Evolutionary conservation across 148 eudicot genomes (phyloP), one percentile per base, ranked within the genome.

Genomic region (Vaccinium macrocarpon): DNA sequence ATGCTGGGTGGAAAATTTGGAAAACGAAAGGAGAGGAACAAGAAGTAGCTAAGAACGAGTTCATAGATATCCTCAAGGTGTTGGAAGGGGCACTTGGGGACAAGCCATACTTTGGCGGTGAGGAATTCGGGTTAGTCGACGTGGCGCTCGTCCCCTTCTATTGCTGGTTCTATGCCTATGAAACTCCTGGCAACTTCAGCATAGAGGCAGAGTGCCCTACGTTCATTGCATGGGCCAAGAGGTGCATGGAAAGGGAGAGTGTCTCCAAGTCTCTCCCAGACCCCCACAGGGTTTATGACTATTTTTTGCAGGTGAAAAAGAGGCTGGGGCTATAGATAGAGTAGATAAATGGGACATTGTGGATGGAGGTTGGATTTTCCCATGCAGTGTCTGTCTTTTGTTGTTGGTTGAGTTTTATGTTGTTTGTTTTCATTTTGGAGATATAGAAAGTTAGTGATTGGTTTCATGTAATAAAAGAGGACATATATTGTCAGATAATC

Each of bases 191-290:
- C 38, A 42, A 86, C 23, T 87, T 89, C 81, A 88, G 82, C 72
- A 76, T 88, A 12, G 90, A 85, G 55, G 81, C 74, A 8, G 90
- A 90, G 81, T 92, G 94, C 50, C 92, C 90, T 0, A 88, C 79
- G 48, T 84, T 92, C 14, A 59, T 88, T 29, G 86, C 87, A 0
- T 92, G 94, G 92, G 88, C 85, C 50, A 92, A 90, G 86, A 90
- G 90, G 80, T 92, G 94, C 85, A 52, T 88, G 84, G 59, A 88
- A 35, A 92, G 84, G 53, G 81, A 90, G 25, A 89, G 88, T 79
- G 92, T 92, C 3, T 57, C 86, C 50, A 82, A 83, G 13, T 35
- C 81, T 53, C 64, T 88, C 14, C 82, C 85, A 18, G 49, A 84
- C 52, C 73, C 56, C 35, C 82, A 50, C 16, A 74, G 80, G 64